Evolutionary conservation across 495 filamentous ascomycete species (phyloP).

Genomic region (Penicillium odoratum): DNA sequence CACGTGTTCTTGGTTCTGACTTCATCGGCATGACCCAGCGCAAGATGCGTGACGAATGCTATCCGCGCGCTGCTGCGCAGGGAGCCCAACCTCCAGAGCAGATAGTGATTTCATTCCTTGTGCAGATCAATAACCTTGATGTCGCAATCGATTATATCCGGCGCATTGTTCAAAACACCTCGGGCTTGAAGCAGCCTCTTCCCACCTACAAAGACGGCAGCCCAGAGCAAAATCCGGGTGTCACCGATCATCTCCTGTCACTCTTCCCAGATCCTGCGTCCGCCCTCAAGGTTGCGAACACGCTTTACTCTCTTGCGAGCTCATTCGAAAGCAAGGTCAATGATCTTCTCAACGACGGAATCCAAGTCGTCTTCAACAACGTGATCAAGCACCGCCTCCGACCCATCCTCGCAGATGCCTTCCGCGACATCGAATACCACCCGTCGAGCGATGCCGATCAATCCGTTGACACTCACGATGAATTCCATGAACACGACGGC

Average conservation of each 20-base stretch:
- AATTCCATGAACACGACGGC: slow-evolving; percentile 40
- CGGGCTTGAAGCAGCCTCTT: slow-evolving; percentile 43
- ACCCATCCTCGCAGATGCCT: slow-evolving; percentile 81
- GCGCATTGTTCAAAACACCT: slow-evolving; percentile 73
- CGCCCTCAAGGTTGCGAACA: slow-evolving; percentile 60
- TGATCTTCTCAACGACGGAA: slow-evolving; percentile 80
- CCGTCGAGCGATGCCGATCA: slow-evolving; percentile 45
- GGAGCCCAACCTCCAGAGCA: slow-evolving; percentile 81
- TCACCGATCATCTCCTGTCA: slow-evolving; percentile 48
- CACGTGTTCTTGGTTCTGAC: slow-evolving; percentile 83
- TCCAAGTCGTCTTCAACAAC: slow-evolving; percentile 81
- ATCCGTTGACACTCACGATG: slow-evolving; percentile 22
- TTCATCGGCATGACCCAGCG: slow-evolving; percentile 97
- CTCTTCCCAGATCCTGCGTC: slow-evolving; percentile 81
- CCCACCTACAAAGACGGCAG: slow-evolving; percentile 21
- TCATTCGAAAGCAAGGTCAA: slow-evolving; percentile 73
- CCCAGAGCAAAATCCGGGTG: slow-evolving; percentile 8
- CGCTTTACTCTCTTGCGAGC: slow-evolving; percentile 65
- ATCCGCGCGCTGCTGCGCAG: slow-evolving; percentile 72
- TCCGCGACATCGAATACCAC: slow-evolving; percentile 87
- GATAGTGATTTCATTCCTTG: slow-evolving; percentile 78
- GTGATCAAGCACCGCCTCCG: slow-evolving; percentile 84
- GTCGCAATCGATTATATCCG: slow-evolving; percentile 83
- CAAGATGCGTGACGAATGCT: slow-evolving; percentile 94
- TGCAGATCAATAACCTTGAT: slow-evolving; percentile 94